Percentiles rank a stretch among this genome's conserved stretches.
Evolutionary conservation across 176 grass and related monocot genomes (phyloP).

Genomic region (Musa beccarii): DNA sequence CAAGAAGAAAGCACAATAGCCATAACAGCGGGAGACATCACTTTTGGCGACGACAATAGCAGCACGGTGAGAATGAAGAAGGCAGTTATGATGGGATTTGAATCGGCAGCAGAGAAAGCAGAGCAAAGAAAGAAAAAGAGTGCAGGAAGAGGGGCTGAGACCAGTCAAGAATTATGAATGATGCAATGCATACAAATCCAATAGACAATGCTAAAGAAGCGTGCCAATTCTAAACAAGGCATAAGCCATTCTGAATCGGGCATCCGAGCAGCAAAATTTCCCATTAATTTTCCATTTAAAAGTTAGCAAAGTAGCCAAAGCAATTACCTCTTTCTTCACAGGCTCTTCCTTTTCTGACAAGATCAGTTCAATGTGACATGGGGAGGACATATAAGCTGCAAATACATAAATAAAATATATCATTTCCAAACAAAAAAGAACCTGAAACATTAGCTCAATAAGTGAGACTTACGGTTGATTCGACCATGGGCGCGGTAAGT

Average conservation of each 20-base stretch:
- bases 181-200: not conserved
- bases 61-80: too few species aligned
- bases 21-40: too few species aligned
- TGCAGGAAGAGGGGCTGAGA: not conserved
- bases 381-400: constrained; percentile 19
- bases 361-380: constrained; percentile 17
- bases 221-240: not conserved
- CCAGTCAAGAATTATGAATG: not conserved
- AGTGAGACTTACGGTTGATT: constrained; percentile 38
- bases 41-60: too few species aligned
- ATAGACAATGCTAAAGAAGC: too few species aligned
- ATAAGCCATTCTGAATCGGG: not conserved
- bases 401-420: not conserved
- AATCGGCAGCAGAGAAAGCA: not conserved
- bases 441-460: not conserved
- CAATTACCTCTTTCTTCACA: constrained; percentile 20
- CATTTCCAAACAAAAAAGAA: not conserved
- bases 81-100: not conserved
- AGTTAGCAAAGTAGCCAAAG: not conserved
- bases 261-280: too few species aligned
- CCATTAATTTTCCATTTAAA: not conserved
- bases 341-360: constrained; percentile 18
- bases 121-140: not conserved
- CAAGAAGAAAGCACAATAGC: too few species aligned
- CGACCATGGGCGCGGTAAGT: constrained; percentile 61